Base-by-base conservation (phyloP, 495 filamentous ascomycete genomes). In the Talaromyces proteolyticus region DNA sequence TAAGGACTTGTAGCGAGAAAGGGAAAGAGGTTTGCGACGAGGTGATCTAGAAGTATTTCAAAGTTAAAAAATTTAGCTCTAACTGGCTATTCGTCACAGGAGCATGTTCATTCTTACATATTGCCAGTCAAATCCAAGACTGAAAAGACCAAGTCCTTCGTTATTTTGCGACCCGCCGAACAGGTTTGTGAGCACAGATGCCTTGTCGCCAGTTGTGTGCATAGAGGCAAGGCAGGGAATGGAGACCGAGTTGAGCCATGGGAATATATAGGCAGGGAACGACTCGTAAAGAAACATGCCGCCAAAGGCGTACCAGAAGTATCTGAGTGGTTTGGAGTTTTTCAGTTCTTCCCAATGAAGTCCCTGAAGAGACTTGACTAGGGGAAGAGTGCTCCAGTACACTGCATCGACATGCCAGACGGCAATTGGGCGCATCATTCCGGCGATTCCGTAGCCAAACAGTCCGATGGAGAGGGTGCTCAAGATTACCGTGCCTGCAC, bases 151-250 rank as follows among this genome's bases (percentile, higher is more conserved):
- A 4, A 75, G 53, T 3, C 70, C 71, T 44, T 67, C 77, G 51
- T 84, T 82, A 21, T 66, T 73, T 4, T 64, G 53, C 0, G 78
- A 59, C 1, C 80, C 80, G 10, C 80, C 80, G 43, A 84, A 84
- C 6, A 83, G 36, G 21, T 62, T 65, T 19, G 62, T 66, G 23
- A 75, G 56, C 1, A 57, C 42, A 6, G 42, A 41, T 44, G 68
- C 69, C 44, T 41, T 68, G 7, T 34, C 49, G 24, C 57, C 57
- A 2, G 61, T 63, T 0, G 64, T 59, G 39, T 64, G 57, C 50
- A 55, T 51, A 2, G 66, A 46, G 21, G 65, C 80, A 5, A 84
- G 63, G 51, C 80, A 82, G 53, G 78, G 74, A 25, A 84, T 73
- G 1, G 73, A 77, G 23, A 84, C 56, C 6, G 75, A 74, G 26